Percentiles rank a stretch among this genome's conserved stretches.
Conservation (phyloP, 139 green algal species). For the Closterium sp. region DNA sequence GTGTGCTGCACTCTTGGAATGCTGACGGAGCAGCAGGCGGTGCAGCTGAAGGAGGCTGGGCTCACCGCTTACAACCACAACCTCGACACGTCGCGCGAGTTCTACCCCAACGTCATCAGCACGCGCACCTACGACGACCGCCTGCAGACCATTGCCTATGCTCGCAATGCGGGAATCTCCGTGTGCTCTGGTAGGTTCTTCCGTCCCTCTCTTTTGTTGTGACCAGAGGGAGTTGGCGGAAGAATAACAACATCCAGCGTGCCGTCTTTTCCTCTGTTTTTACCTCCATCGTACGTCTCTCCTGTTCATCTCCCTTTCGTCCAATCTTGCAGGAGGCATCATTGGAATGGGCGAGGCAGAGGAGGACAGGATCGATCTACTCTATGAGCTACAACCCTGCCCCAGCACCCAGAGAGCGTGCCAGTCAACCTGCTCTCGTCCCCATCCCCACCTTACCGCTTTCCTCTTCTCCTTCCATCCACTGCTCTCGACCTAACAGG, state of each 20-base stretch:
- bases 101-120: constrained; percentile 88
- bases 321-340: constrained; percentile 25
- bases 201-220: not conserved
- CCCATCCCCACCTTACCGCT: not conserved
- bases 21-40: constrained; percentile 78
- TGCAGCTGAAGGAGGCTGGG: constrained; percentile 81
- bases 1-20: constrained; percentile 86
- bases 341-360: constrained; percentile 65
- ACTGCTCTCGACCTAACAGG: not conserved
- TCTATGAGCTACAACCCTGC: constrained; percentile 90
- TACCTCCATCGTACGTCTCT: too few relatives aligned
- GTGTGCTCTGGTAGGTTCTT: not conserved
- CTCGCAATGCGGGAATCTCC: constrained; percentile 88
- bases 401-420: constrained; percentile 92
- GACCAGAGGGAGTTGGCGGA: too few relatives aligned
- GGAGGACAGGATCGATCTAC: constrained; percentile 78
- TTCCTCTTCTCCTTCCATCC: not conserved
- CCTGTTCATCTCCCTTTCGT: too few relatives aligned
- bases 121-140: constrained; percentile 83
- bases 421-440: constrained; percentile 90
- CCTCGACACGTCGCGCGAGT: constrained; percentile 94
- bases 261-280: too few relatives aligned
- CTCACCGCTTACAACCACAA: constrained; percentile 99
- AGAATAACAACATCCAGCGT: too few relatives aligned
- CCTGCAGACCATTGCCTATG: constrained; percentile 73